Conservation (phyloP, 768 basidiomycete species). For the Serendipita indica region DNA sequence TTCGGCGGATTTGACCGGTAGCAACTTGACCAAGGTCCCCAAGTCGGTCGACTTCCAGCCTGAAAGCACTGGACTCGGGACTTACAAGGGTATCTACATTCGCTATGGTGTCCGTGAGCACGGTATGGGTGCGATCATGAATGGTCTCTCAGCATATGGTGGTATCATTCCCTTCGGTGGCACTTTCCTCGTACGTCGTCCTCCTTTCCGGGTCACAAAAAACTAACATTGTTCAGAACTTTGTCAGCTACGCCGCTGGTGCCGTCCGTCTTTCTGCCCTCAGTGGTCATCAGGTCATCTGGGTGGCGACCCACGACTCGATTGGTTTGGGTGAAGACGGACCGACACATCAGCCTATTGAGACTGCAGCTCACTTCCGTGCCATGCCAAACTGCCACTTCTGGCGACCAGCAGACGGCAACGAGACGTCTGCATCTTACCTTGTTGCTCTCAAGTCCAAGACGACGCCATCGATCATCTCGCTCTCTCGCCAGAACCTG, state of each 20-base stretch:
- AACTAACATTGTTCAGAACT: slow-evolving; percentile 42
- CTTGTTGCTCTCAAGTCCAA: slow-evolving; percentile 57
- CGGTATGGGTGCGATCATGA: slow-evolving; percentile 91
- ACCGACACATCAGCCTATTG: slow-evolving; percentile 90
- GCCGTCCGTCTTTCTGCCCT: slow-evolving; percentile 85
- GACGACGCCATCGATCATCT: slow-evolving; percentile 69
- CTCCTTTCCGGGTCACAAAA: slow-evolving; percentile 17
- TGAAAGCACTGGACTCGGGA: slow-evolving; percentile 68
- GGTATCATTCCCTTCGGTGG: slow-evolving; percentile 81
- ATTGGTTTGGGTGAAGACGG: slow-evolving; percentile 90
- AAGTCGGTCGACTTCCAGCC: slow-evolving; percentile 81
- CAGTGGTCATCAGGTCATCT: slow-evolving; percentile 79
- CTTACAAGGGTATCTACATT: slow-evolving; percentile 77
- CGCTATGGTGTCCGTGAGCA: slow-evolving; percentile 97
- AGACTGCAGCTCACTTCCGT: slow-evolving; percentile 74
- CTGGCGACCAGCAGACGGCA: slow-evolving; percentile 89
- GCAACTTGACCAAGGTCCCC: slow-evolving; percentile 83
- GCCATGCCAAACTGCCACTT: slow-evolving; percentile 85
- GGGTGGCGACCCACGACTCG: slow-evolving; percentile 93
- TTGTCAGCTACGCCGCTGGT: slow-evolving; percentile 86
- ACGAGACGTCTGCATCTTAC: slow-evolving; percentile 94
- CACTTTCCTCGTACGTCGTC: slow-evolving; percentile 62
- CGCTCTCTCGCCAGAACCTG: slow-evolving; percentile 77
- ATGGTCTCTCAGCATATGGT: slow-evolving; percentile 81
- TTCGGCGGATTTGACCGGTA: slow-evolving; percentile 84